Conservation (phyloP, 164 flowering plant genomes). For the Vitis cinerea region DNA sequence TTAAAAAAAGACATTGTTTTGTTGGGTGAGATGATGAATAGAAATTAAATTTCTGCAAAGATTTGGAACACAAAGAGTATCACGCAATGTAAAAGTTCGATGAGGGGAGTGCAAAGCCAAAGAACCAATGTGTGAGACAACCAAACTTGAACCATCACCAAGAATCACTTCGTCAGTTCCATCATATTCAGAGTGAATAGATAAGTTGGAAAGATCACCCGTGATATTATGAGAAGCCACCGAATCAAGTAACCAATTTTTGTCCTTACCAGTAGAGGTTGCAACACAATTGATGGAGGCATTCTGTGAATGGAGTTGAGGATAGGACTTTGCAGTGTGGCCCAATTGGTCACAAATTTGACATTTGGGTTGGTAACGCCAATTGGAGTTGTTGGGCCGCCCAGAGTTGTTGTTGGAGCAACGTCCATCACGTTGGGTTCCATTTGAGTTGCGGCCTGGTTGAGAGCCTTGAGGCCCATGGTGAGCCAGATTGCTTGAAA, state of each 20-base stretch:
- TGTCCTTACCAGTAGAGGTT: neutral
- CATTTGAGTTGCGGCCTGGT: neutral
- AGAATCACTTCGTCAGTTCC: slow-evolving; percentile 1
- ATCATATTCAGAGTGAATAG: neutral
- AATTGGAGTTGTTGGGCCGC: neutral
- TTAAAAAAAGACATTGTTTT: slow-evolving; percentile 4
- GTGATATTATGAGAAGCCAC: neutral
- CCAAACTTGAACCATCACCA: slow-evolving; percentile 4
- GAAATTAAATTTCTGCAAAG: neutral
- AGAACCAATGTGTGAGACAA: slow-evolving; percentile 4
- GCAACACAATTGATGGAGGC: neutral
- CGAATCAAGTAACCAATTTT: slow-evolving; percentile 5
- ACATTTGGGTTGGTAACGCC: neutral
- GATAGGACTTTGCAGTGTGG: neutral
- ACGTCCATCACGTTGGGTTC: neutral
- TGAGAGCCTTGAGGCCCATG: neutral
- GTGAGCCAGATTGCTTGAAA: neutral
- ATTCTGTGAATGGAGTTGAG: neutral
- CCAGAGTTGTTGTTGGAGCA: neutral
- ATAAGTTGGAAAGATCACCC: neutral
- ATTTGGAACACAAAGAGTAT: neutral
- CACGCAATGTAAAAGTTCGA: neutral
- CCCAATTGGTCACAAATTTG: neutral
- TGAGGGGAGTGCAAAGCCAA: neutral
- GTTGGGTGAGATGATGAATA: neutral